Conservation (phyloP, 805 yeast species). For the Komagataella ulmi region DNA sequence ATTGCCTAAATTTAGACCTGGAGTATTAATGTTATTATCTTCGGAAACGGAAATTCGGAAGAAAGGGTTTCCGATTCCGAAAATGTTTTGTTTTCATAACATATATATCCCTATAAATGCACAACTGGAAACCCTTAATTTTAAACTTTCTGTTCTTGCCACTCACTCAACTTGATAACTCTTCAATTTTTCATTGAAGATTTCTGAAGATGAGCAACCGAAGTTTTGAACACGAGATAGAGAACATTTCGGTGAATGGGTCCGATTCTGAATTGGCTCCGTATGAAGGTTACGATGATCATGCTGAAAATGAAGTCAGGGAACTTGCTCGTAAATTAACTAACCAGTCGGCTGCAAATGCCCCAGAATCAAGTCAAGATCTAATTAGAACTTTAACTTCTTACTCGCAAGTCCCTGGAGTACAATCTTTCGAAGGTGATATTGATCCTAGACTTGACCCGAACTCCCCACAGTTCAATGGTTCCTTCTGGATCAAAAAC, state of each 20-base stretch:
- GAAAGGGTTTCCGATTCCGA: background rate
- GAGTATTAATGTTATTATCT: too few relatives aligned
- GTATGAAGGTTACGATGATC: slow-evolving; percentile 24
- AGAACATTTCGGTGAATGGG: background rate
- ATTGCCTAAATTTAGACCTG: background rate
- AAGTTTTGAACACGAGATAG: background rate
- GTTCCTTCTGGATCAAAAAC: slow-evolving; percentile 58
- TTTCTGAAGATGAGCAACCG: background rate
- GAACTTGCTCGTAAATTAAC: slow-evolving; percentile 27
- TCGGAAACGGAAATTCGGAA: background rate
- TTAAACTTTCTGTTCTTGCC: background rate
- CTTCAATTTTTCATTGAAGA: background rate
- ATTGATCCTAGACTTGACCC: slow-evolving; percentile 42
- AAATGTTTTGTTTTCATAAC: background rate
- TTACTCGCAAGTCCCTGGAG: slow-evolving; percentile 40
- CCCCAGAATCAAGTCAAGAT: slow-evolving; percentile 3
- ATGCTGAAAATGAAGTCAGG: slow-evolving; percentile 20
- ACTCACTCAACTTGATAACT: background rate
- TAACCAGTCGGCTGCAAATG: slow-evolving; percentile 3
- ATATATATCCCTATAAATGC: background rate
- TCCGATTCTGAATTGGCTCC: slow-evolving; percentile 3
- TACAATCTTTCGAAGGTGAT: slow-evolving; percentile 19
- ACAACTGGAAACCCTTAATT: background rate
- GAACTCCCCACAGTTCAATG: slow-evolving; percentile 38
- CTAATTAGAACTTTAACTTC: slow-evolving; percentile 26